Base-by-base conservation (phyloP, 2,329 filamentous ascomycete species). In the Erysiphe pulchra region DNA sequence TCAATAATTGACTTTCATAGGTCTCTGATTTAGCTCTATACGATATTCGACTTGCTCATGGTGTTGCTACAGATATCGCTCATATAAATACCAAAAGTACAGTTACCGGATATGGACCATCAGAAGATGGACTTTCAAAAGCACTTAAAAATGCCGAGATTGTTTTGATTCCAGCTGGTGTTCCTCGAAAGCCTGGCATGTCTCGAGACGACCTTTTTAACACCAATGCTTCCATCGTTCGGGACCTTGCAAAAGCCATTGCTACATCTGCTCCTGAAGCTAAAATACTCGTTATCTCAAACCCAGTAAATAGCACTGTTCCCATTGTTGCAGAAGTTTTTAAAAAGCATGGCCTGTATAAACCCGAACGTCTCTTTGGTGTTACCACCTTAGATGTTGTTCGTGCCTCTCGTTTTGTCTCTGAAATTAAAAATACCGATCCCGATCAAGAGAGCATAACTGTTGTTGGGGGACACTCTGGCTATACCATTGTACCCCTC, bases 131-230 rank as follows among this genome's bases (percentile, higher is more conserved):
- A 59, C 80, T 95, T 51, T 73, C 73, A 57, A 72, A 71, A 53
- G 79, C 78, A 60, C 75, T 98, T 63, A 80, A 82, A 69, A 86
- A 74, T 61, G 70, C 85, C 60, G 85, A 95, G 67, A 77, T 98
- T 57, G 83, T 98, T 60, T 76, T 98, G 61, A 95, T 98, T 65
- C 90, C 90, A 60, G 90, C 90, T 60, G 90, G 90, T 73, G 87
- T 98, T 55, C 90, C 90, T 62, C 85, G 90, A 70, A 59, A 60
- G 77, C 90, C 90, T 63, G 90, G 90, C 68, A 98, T 98, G 90
- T 92, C 82, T 69, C 86, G 90, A 73, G 90, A 98, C 68, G 87
- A 98, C 64, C 80, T 98, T 53, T 98, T 98, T 85, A 95, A 95
- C 78, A 98, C 87, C 74, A 98, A 98, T 67, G 90, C 90, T 65